phyloP scores from a whole-genome alignment of 2,329 filamentous ascomycete genomes.

The Fusarium sp. region DNA sequence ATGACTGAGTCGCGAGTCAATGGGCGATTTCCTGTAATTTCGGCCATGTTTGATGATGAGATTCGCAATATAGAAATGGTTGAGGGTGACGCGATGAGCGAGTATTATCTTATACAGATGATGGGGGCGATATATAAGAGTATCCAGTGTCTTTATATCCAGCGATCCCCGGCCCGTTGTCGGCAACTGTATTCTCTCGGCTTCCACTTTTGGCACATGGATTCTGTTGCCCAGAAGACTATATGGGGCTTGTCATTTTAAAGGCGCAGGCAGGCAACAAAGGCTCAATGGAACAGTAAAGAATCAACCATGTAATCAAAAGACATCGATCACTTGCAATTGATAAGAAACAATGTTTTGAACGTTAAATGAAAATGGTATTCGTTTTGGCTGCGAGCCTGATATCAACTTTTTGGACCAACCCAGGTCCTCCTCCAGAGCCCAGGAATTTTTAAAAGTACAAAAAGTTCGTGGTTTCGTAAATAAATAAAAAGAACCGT shows the following conservation, averaged over 20 bases:
- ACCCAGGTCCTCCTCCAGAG: slow-evolving; percentile 40
- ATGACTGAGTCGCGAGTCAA: slow-evolving; percentile 79
- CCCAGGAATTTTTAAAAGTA: slow-evolving; percentile 43
- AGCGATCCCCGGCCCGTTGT: slow-evolving; percentile 26
- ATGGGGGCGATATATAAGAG: neutral
- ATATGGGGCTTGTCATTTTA: slow-evolving; percentile 10
- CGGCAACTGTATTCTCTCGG: slow-evolving; percentile 15
- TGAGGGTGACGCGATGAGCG: neutral
- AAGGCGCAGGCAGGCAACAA: slow-evolving; percentile 16
- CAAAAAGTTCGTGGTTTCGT: slow-evolving; percentile 43
- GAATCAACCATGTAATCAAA: neutral
- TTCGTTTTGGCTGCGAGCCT: slow-evolving; percentile 39
- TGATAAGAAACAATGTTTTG: neutral
- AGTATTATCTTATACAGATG: neutral
- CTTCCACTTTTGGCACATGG: slow-evolving; percentile 22
- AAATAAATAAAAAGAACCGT: slow-evolving; percentile 31
- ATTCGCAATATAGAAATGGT: neutral
- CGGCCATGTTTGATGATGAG: slow-evolving; percentile 58
- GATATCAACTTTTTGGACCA: slow-evolving; percentile 47
- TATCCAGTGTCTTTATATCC: slow-evolving; percentile 5
- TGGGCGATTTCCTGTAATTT: slow-evolving; percentile 66
- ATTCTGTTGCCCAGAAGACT: slow-evolving; percentile 13
- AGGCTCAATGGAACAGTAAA: neutral
- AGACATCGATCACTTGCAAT: neutral
- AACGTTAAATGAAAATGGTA: slow-evolving; percentile 37